These are phyloP conservation scores for Daldinia caldariorum DNA, from an alignment of 495 filamentous ascomycete species.

Conservation along the genomic window DNA sequence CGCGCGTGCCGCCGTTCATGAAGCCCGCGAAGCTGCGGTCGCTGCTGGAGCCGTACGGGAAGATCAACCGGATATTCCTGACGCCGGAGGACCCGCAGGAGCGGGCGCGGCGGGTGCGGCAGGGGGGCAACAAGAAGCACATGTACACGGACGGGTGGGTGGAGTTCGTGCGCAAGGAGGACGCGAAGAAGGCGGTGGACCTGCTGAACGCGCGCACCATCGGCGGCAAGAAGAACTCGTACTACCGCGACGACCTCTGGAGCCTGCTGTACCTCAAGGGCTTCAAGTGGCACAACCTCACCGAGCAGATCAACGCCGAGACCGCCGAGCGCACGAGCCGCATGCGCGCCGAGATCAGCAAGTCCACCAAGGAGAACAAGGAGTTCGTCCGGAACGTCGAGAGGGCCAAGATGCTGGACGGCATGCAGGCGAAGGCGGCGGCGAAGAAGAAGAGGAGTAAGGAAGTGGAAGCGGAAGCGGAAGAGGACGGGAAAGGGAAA, in stretches of 20 bases:
- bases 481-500: conserved; percentile 24
- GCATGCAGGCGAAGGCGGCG: conserved; percentile 71
- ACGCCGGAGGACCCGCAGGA: conserved; percentile 76
- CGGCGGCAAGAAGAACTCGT: conserved; percentile 86
- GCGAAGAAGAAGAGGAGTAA: conserved; percentile 65
- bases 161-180: conserved; percentile 77
- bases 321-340: conserved; percentile 81
- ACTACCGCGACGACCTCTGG: conserved; percentile 94
- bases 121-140: conserved; percentile 88
- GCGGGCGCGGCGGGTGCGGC: conserved; percentile 66
- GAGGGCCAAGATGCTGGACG: conserved; percentile 75
- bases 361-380: conserved; percentile 83
- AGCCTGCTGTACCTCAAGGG: conserved; percentile 79
- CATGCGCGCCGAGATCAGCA: conserved; percentile 81
- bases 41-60: conserved; percentile 79
- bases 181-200: conserved; percentile 86
- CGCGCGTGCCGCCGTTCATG: conserved; percentile 92
- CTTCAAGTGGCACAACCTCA: conserved; percentile 81
- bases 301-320: conserved; percentile 79
- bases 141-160: conserved; percentile 94
- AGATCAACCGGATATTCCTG: conserved; percentile 86
- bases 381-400: conserved; percentile 81
- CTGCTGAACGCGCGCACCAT: conserved; percentile 83
- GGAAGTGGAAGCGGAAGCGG: conserved; percentile 30
- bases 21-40: conserved; percentile 83